A percentile compares a stretch with the other conserved stretches of the same genome.
Evolutionary conservation across 164 flowering plant species (phyloP).

Genomic region (Magnolia changhungtana): DNA sequence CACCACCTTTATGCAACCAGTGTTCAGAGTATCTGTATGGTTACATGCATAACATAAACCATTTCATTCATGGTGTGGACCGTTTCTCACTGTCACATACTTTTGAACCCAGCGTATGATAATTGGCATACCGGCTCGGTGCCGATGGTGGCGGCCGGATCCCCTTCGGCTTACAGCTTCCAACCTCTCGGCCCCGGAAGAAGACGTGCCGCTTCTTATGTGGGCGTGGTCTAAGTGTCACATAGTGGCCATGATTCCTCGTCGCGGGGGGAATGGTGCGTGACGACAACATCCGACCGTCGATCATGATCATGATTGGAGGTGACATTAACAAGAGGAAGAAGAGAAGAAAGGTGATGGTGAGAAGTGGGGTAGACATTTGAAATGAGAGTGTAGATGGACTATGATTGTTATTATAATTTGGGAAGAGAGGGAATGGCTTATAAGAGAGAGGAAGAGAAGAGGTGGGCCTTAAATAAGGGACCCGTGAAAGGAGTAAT

Average conservation of each 20-base stretch:
- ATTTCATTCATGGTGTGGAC: background rate
- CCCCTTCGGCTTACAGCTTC: slow-evolving; percentile 68
- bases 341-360: slow-evolving; percentile 18
- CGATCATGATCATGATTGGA: background rate
- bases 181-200: slow-evolving; percentile 30
- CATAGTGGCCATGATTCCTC: slow-evolving; percentile 1
- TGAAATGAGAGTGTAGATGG: background rate
- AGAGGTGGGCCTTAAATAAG: slow-evolving; percentile 6
- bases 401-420: background rate
- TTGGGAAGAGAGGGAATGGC: background rate
- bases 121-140: slow-evolving; percentile 68
- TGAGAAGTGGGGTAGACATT: slow-evolving; percentile 22
- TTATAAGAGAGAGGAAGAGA: slow-evolving; percentile 5
- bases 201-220: slow-evolving; percentile 21
- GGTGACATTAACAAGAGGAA: slow-evolving; percentile 15
- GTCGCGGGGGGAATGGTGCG: slow-evolving; percentile 1
- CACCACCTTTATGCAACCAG: no score
- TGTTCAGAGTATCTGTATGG: no score
- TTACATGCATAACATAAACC: no score
- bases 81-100: background rate
- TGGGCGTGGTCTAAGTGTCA: slow-evolving; percentile 16
- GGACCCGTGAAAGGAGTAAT: background rate
- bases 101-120: slow-evolving; percentile 31
- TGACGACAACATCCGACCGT: slow-evolving; percentile 19
- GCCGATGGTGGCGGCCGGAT: slow-evolving; percentile 52